phyloP scores from a whole-genome alignment of 2,329 filamentous ascomycete genomes.

The Trichoderma sp. region DNA sequence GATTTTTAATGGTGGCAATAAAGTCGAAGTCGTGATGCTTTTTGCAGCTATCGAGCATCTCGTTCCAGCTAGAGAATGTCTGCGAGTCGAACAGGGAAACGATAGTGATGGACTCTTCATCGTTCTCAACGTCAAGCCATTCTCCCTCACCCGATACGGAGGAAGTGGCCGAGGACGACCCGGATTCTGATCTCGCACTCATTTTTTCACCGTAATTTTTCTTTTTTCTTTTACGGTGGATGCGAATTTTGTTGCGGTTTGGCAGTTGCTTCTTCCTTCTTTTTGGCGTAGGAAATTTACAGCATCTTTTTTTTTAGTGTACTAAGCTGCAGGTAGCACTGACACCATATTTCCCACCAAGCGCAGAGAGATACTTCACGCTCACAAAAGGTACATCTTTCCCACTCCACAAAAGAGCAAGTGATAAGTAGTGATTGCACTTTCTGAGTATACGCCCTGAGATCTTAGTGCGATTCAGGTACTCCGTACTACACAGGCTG shows the following conservation, averaged over 20 bases:
- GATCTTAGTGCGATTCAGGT: neutral
- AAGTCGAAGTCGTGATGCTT: conserved; percentile 69
- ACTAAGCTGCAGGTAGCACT: neutral
- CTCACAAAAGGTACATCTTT: neutral
- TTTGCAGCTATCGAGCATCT: conserved; percentile 70
- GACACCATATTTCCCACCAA: neutral
- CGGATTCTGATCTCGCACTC: conserved; percentile 12
- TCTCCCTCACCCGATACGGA: conserved; percentile 44
- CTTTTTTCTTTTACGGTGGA: neutral
- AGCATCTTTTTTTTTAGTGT: neutral
- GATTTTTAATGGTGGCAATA: conserved; percentile 54
- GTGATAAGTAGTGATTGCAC: neutral
- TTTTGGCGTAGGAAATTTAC: neutral
- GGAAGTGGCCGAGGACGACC: neutral
- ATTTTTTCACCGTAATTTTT: neutral
- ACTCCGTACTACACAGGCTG: neutral
- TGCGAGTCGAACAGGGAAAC: conserved; percentile 69
- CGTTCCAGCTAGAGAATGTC: conserved; percentile 62
- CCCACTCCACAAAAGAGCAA: neutral
- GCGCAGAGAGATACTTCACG: neutral
- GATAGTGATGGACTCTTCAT: conserved; percentile 62
- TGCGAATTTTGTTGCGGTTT: neutral
- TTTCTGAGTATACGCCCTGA: neutral
- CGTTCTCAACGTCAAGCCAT: conserved; percentile 59
- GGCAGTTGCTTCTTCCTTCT: neutral